phyloP scores from a whole-genome alignment of 78 protist genomes.

The Dictyostelium brefeldianum region DNA sequence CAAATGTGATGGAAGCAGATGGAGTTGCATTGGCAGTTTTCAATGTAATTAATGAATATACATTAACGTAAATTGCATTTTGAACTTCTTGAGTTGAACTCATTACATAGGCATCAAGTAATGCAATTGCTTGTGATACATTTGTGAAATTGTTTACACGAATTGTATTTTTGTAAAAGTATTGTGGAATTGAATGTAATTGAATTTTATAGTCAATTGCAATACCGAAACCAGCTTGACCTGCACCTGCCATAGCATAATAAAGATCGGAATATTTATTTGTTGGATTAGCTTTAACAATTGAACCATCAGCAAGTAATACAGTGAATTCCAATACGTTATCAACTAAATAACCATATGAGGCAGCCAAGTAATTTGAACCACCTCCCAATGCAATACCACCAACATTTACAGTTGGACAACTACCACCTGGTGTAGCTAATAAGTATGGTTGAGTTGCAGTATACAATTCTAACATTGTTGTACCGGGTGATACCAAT shows the following conservation, averaged over 20 bases:
- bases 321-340: constrained; percentile 25
- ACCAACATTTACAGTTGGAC: constrained; percentile 56
- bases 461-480: constrained; percentile 4
- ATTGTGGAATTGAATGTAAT: constrained; percentile 4
- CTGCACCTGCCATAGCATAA: constrained; percentile 26
- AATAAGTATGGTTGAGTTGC: background rate
- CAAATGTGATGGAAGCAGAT: background rate
- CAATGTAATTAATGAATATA: background rate
- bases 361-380: constrained; percentile 19
- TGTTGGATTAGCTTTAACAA: background rate
- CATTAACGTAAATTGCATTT: background rate
- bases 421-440: constrained; percentile 46
- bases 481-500: constrained; percentile 7
- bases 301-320: background rate
- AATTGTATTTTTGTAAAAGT: background rate
- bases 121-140: background rate
- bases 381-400: constrained; percentile 52
- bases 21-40: background rate
- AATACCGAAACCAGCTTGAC: constrained; percentile 32
- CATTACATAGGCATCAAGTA: background rate
- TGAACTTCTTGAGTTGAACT: background rate
- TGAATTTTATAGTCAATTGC: background rate
- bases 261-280: background rate
- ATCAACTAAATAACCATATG: constrained; percentile 31
- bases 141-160: background rate